A percentile compares a stretch with the other conserved stretches of the same genome.
phyloP scores from a whole-genome alignment of 2,329 filamentous ascomycete species.

The Zymoseptoria passerinii region DNA sequence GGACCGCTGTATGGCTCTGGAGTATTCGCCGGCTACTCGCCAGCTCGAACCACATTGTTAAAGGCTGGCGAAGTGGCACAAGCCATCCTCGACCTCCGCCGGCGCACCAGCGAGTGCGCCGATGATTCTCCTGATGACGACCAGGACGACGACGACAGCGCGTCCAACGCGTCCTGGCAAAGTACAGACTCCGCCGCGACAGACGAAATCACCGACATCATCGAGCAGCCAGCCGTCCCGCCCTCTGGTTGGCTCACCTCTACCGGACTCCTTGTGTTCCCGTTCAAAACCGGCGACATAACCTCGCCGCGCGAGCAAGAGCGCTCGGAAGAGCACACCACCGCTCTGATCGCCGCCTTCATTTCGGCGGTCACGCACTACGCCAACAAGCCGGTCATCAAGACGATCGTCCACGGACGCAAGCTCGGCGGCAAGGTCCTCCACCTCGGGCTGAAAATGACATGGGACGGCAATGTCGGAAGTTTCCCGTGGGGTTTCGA shows the following conservation, averaged over 20 bases:
- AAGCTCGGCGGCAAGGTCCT: neutral
- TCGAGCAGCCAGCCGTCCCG: neutral
- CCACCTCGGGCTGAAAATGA: neutral
- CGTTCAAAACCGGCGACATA: too few species aligned
- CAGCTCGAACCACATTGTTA: neutral
- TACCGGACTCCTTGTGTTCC: too few species aligned
- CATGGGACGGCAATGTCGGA: neutral
- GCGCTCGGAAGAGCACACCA: neutral
- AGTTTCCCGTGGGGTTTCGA: neutral
- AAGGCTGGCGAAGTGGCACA: neutral
- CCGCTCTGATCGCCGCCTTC: neutral
- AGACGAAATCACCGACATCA: neutral
- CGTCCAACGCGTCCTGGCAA: neutral
- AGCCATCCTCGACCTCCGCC: neutral
- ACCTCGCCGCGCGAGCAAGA: neutral
- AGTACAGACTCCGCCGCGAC: neutral
- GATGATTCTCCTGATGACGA: neutral
- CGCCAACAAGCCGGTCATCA: constrained; percentile 7
- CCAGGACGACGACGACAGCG: neutral
- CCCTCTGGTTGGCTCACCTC: too few species aligned
- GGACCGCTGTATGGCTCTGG: neutral
- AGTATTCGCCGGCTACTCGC: neutral
- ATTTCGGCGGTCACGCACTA: constrained; percentile 9
- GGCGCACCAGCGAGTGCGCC: neutral
- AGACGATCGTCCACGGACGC: neutral